Evolutionary conservation across 1,139 yeast species (phyloP).

Genomic region (Suhomyces chickasaworum): DNA sequence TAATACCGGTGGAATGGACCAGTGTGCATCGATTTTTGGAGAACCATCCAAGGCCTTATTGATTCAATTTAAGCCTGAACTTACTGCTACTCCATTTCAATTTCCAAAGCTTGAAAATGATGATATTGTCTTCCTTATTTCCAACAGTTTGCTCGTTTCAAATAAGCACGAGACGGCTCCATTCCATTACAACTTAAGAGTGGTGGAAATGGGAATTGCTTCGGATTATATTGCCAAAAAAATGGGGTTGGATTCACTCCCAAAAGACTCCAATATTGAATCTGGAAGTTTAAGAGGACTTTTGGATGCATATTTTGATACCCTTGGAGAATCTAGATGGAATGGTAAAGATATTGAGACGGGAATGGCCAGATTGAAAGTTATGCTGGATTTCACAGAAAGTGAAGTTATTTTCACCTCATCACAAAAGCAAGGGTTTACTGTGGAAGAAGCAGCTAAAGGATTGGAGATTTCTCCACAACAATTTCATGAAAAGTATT

Average conservation of each 20-base stretch:
- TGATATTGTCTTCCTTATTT: slow-evolving; percentile 55
- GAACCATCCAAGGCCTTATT: slow-evolving; percentile 59
- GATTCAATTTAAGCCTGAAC: slow-evolving; percentile 62
- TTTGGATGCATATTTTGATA: slow-evolving; percentile 51
- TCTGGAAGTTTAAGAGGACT: slow-evolving; percentile 71
- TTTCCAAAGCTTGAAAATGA: slow-evolving; percentile 49
- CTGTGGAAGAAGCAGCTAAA: slow-evolving; percentile 51
- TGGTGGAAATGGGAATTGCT: slow-evolving; percentile 68
- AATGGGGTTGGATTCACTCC: slow-evolving; percentile 41
- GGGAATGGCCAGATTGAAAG: slow-evolving; percentile 42
- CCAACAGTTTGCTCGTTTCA: slow-evolving; percentile 63
- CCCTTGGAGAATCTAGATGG: slow-evolving; percentile 41
- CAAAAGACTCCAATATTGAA: slow-evolving; percentile 55
- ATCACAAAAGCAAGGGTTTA: slow-evolving; percentile 47
- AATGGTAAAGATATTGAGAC: slow-evolving; percentile 49
- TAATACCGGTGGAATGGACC: slow-evolving; percentile 80
- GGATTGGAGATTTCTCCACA: slow-evolving; percentile 45
- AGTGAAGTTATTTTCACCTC: slow-evolving; percentile 29
- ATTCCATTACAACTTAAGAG: slow-evolving; percentile 65
- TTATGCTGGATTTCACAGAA: slow-evolving; percentile 48
- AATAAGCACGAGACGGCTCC: slow-evolving; percentile 75
- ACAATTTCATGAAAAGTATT: slow-evolving; percentile 48
- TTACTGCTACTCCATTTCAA: slow-evolving; percentile 56
- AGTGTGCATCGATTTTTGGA: slow-evolving; percentile 73
- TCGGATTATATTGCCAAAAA: slow-evolving; percentile 58